phyloP scores from a whole-genome alignment of 164 flowering plant genomes.

The Kingdonia uniflora region DNA sequence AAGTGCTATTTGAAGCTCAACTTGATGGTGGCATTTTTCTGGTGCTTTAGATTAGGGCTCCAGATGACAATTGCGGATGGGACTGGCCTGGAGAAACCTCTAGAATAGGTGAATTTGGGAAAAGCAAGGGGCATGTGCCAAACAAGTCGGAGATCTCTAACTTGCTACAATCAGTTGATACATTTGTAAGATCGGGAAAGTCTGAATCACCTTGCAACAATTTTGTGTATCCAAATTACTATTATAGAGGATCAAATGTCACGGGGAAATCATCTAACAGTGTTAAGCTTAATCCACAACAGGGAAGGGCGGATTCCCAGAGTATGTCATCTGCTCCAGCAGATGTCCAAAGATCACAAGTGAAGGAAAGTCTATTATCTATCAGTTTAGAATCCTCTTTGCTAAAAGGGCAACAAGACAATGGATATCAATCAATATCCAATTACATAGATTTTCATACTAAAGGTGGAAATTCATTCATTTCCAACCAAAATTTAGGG shows the following conservation, averaged over 20 bases:
- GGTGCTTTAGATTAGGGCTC: slow-evolving; percentile 65
- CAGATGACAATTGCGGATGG: slow-evolving; percentile 60
- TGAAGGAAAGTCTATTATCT: slow-evolving; percentile 13
- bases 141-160: slow-evolving; percentile 18
- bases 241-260: slow-evolving; percentile 9
- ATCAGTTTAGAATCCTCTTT: slow-evolving; percentile 13
- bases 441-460: slow-evolving; percentile 16
- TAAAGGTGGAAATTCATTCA: slow-evolving; percentile 17
- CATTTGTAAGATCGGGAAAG: slow-evolving; percentile 19
- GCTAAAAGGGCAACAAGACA: slow-evolving; percentile 12
- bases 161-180: slow-evolving; percentile 16
- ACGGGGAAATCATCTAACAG: slow-evolving; percentile 10
- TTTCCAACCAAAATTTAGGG: slow-evolving; percentile 12
- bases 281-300: slow-evolving; percentile 13
- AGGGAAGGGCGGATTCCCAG: slow-evolving; percentile 14
- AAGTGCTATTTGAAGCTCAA: slow-evolving; percentile 34
- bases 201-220: slow-evolving; percentile 17
- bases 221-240: slow-evolving; percentile 11
- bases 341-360: slow-evolving; percentile 9
- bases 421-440: slow-evolving; percentile 20
- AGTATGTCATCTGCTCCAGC: slow-evolving; percentile 10
- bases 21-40: slow-evolving; percentile 47
- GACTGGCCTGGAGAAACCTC: slow-evolving; percentile 59
- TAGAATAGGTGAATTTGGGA: slow-evolving; percentile 26
- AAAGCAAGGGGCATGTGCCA: slow-evolving; percentile 15